phyloP scores from a whole-genome alignment of 495 filamentous ascomycete species.

The Talaromyces trachyspermus region DNA sequence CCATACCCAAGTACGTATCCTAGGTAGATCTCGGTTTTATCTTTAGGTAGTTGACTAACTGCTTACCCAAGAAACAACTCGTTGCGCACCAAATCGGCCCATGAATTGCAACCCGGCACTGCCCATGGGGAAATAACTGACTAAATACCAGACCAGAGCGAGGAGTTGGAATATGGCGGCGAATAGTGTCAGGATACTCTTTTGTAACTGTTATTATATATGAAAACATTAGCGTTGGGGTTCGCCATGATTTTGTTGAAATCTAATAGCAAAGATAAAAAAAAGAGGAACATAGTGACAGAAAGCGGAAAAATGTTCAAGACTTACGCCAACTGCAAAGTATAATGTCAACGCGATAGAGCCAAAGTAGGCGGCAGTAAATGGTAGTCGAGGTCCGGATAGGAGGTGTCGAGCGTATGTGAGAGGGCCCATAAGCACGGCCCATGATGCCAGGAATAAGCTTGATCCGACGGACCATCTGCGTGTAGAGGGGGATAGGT shows the following conservation, averaged over 20 bases:
- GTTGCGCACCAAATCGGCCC: slow-evolving; percentile 72
- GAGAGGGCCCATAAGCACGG: slow-evolving; percentile 83
- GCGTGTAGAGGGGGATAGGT: background rate
- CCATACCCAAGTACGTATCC: background rate
- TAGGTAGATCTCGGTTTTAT: too few species aligned
- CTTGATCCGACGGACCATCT: slow-evolving; percentile 94
- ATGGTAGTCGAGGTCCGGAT: slow-evolving; percentile 79
- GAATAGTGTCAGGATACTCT: slow-evolving; percentile 72
- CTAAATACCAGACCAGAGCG: slow-evolving; percentile 83
- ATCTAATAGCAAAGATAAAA: background rate
- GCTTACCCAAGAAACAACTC: slow-evolving; percentile 84
- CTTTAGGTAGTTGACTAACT: too few species aligned
- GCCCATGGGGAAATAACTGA: slow-evolving; percentile 98
- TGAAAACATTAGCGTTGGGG: slow-evolving; percentile 10
- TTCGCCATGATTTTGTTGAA: too few species aligned
- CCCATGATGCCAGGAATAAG: slow-evolving; percentile 88
- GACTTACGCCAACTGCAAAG: slow-evolving; percentile 80
- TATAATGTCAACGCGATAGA: slow-evolving; percentile 85
- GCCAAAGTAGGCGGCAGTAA: slow-evolving; percentile 95
- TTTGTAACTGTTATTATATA: slow-evolving; percentile 55
- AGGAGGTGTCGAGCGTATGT: slow-evolving; percentile 76
- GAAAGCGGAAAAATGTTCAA: slow-evolving; percentile 12
- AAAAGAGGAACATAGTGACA: background rate
- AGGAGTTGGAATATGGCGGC: slow-evolving; percentile 76
- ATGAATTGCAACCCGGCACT: slow-evolving; percentile 80